These are phyloP conservation scores for Mallotus nudiflorus DNA, from an alignment of 345 rosid genomes.

Conservation along the genomic window DNA sequence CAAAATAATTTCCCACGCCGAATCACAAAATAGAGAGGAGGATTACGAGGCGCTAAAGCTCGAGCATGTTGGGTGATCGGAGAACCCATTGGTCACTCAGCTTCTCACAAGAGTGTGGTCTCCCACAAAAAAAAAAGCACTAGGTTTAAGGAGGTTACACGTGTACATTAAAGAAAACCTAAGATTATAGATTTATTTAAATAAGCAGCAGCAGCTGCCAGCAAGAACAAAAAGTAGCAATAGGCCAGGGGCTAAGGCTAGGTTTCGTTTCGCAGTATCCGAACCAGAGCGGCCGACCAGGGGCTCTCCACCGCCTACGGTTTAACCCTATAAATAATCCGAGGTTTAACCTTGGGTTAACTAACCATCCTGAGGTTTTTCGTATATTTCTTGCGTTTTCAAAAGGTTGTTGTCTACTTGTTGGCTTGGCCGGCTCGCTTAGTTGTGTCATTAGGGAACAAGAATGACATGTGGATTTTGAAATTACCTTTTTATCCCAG, in stretches of 20 bases:
- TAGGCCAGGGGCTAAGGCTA: neutral
- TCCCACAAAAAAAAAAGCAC: neutral
- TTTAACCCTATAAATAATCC: neutral
- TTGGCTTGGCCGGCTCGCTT: too few relatives aligned
- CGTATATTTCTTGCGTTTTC: neutral
- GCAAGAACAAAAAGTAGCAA: neutral
- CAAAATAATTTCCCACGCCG: neutral
- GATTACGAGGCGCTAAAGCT: conserved; percentile 8
- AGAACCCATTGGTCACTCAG: too few relatives aligned
- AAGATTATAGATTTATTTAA: neutral
- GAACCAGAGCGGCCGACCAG: conserved; percentile 25
- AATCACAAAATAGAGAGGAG: neutral
- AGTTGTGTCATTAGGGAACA: conserved; percentile 20
- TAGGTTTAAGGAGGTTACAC: neutral
- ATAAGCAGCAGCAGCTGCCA: too few relatives aligned
- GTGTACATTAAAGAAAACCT: neutral
- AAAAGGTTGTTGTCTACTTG: neutral
- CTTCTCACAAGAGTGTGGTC: too few relatives aligned
- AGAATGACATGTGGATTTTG: neutral
- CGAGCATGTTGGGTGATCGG: conserved; percentile 36
- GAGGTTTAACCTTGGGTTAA: conserved; percentile 11
- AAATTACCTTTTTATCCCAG: conserved; percentile 6
- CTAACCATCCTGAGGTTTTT: neutral
- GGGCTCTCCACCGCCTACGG: neutral
- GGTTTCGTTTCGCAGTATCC: conserved; percentile 36